Conservation (phyloP, 2,329 filamentous ascomycete genomes). For the Didymella pomorum region DNA sequence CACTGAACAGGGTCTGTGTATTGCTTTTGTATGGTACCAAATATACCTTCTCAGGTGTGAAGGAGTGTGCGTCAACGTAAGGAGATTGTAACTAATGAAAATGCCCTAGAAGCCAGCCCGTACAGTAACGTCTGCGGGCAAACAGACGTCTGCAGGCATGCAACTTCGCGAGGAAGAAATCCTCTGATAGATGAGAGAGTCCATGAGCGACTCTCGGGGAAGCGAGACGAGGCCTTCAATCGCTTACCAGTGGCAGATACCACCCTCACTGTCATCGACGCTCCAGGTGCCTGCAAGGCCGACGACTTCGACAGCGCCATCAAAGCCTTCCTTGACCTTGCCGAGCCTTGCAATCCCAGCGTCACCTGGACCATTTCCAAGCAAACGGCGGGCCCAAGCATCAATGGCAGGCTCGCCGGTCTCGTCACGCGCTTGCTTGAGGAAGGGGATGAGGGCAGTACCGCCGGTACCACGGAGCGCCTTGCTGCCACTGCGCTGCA, state of each 20-base stretch:
- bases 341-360: conserved; percentile 56
- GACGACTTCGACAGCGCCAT: conserved; percentile 65
- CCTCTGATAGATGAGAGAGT: conserved; percentile 8
- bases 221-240: not conserved
- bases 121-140: conserved; percentile 25
- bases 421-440: conserved; percentile 96
- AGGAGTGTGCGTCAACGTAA: conserved; percentile 13
- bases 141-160: conserved; percentile 24
- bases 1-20: conserved; percentile 18
- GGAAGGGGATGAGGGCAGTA: conserved; percentile 90
- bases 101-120: conserved; percentile 24
- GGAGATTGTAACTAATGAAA: conserved; percentile 13
- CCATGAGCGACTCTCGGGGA: conserved; percentile 10
- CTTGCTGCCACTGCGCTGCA: conserved; percentile 52
- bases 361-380: conserved; percentile 61
- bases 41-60: conserved; percentile 2
- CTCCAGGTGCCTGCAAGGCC: conserved; percentile 87
- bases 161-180: conserved; percentile 22
- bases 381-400: conserved; percentile 66
- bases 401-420: conserved; percentile 90
- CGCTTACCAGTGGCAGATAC: conserved; percentile 48
- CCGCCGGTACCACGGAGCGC: conserved; percentile 90
- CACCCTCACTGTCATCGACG: conserved; percentile 80
- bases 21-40: conserved; percentile 9
- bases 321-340: conserved; percentile 62